Evolutionary conservation across 164 flowering plant genomes (phyloP), one percentile per base, ranked within the genome.

Genomic region (Echeveria elegans): DNA sequence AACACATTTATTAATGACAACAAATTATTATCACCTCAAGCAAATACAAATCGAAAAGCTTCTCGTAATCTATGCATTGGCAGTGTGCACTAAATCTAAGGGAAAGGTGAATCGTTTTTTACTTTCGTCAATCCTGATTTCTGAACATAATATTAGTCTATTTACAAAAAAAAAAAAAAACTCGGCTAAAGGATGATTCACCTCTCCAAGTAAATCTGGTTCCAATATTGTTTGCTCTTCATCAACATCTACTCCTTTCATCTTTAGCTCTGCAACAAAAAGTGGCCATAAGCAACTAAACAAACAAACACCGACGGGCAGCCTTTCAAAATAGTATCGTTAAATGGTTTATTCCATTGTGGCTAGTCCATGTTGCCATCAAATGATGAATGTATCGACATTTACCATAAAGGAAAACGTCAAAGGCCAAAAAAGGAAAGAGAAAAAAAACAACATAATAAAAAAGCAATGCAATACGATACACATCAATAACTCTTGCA

Each of bases 191-290:
- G 63, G 21, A 52, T 52, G 19, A 14, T 29, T 70, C 81, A 92
- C 98, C 96, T 90, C 98, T 2, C 77, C 66, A 28, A 92, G 83
- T 68, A 92, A 74, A 64, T 81, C 86, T 15, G 82, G 84, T 21
- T 92, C 98, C 53, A 93, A 77, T 68, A 92, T 69, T 65, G 93
- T 90, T 75, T 84, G 78, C 71, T 90, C 98, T 82, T 90, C 90
- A 75, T 90, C 86, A 66, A 88, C 83, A 70, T 79, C 77, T 61
- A 85, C 64, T 21, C 92, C 94, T 82, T 88, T 85, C 62, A 90
- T 83, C 68, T 69, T 78, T 77, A 90, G 52, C 98, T 92, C 77
- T 45, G 71, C 50, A 69, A 72, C 65, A 34, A 34, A 32, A 67
- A 43, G 58, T 24, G 7, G 29, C 37, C 8, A 5, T 7, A 1